A percentile compares a stretch with the other conserved stretches of the same genome.
Conservation (phyloP, 306 rosid species). For the Crotalaria pallida region DNA sequence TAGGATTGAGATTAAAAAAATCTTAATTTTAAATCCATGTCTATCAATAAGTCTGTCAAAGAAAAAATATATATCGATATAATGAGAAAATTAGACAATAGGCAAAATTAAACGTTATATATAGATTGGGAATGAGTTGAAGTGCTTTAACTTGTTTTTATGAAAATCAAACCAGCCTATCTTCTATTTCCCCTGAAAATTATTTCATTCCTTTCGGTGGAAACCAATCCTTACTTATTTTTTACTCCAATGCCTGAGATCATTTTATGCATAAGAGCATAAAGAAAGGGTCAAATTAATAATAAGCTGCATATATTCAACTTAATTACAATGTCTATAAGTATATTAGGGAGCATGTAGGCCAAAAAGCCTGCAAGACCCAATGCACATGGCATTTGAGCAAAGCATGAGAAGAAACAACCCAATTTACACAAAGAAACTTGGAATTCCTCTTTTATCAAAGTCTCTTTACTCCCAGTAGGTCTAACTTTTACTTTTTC, state of each 20-base stretch:
- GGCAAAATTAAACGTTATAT: not conserved
- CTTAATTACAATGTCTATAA: not conserved
- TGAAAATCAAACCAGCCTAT: not conserved
- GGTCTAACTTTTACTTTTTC: not conserved
- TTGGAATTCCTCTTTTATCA: not conserved
- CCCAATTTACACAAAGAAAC: not conserved
- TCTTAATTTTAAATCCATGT: too few relatives aligned
- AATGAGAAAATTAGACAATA: not conserved
- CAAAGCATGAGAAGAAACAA: not conserved
- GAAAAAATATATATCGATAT: too few relatives aligned
- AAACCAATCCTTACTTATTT: constrained; percentile 3
- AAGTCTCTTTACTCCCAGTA: not conserved
- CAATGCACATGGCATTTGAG: not conserved
- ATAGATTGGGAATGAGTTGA: not conserved
- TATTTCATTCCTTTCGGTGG: not conserved
- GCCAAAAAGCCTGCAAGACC: not conserved
- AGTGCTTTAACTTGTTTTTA: not conserved
- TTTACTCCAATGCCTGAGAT: constrained; percentile 17
- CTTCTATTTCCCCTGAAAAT: not conserved
- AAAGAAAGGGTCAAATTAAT: not conserved
- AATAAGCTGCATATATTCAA: too few relatives aligned
- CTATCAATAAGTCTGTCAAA: too few relatives aligned
- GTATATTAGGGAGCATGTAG: not conserved
- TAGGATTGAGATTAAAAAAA: too few relatives aligned
- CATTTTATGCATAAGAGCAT: not conserved